Base-by-base conservation (phyloP, 805 yeast genomes). In the Lachancea lanzarotensis region DNA sequence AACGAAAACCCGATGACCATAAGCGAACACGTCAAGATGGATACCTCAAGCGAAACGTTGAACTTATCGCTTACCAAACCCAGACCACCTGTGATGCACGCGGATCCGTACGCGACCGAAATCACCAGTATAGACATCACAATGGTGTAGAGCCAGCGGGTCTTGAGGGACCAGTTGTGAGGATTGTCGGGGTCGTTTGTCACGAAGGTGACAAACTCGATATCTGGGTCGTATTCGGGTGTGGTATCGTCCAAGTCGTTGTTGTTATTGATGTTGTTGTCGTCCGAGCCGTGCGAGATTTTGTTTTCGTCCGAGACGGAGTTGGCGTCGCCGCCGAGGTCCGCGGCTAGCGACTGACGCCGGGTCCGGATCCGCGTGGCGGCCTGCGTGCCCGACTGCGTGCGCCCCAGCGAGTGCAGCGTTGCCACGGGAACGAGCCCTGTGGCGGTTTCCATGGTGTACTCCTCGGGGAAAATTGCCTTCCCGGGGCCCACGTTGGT, bases 401-500 rank as follows among this genome's bases (percentile, higher is more conserved):
- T 64, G 59, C 93, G 75, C 30, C 95, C 93, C 29, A 86, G 50
- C 8, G 74, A 71, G 38, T 75, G 83, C 53, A 88, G 69, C 1
- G 95, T 83, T 35, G 78, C 69, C 1, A 82, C 85, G 1, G 91
- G 93, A 12, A 89, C 96, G 44, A 89, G 70, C 51, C 96, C 96
- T 5, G 96, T 86, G 43, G 75, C 74, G 0, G 96, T 89, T 69
- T 89, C 96, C 63, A 89, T 52, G 6, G 89, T 84, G 62, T 86
- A 89, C 62, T 89, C 96, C 70, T 89, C 96, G 8, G 96, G 96
- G 72, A 89, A 89, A 30, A 88, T 82, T 13, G 91, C 84, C 19
- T 76, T 71, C 13, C 38, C 38, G 32, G 59, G 67, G 39, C 62
- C 69, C 54, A 54, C 68, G 19, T 30, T 33, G 6, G 43, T 16